Evolutionary conservation across 1,284 basidiomycete genomes (phyloP), one percentile per base, ranked within the genome.

Genomic region (Schizopora paradoxa): DNA sequence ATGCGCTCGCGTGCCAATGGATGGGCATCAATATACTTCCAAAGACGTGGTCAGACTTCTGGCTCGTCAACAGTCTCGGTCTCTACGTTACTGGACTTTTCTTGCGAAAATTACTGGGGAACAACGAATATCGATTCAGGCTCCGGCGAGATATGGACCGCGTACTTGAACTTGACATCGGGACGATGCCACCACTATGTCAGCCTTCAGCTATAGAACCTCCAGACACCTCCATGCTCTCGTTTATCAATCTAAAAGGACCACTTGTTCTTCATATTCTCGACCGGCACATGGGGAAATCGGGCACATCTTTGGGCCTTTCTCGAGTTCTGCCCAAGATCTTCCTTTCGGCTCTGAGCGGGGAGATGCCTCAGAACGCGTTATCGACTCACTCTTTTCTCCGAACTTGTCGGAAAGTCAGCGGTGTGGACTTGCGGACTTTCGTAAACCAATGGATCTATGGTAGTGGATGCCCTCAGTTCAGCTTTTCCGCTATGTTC

Each of bases 391-490:
- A 89, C 54, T 79, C 81, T 19, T 99, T 99, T 67, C 73, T 99
- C 52, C 74, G 93, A 43, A 91, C 82, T 33, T 99, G 95, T 61
- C 76, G 93, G 53, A 99, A 96, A 64, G 87, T 96, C 39, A 93
- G 91, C 58, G 87, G 90, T 8, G 82, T 92, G 14, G 95, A 98
- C 61, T 76, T 92, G 28, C 77, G 88, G 46, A 77, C 79, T 19
- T 99, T 99, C 61, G 87, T 91, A 21, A 92, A 98, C 60, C 95
- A 99, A 63, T 99, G 96, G 96, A 91, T 99, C 53, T 96, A 94
- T 60, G 93, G 93, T 10, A 95, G 91, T 60, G 96, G 96, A 4
- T 97, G 93, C 61, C 96, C 96, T 0, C 78, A 85, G 7, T 94
- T 99, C 62, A 79, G 79, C 1, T 88, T 98, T 62, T 79, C 82